Conservation (phyloP, 1,284 basidiomycete species). For the Tremellales sp. region DNA sequence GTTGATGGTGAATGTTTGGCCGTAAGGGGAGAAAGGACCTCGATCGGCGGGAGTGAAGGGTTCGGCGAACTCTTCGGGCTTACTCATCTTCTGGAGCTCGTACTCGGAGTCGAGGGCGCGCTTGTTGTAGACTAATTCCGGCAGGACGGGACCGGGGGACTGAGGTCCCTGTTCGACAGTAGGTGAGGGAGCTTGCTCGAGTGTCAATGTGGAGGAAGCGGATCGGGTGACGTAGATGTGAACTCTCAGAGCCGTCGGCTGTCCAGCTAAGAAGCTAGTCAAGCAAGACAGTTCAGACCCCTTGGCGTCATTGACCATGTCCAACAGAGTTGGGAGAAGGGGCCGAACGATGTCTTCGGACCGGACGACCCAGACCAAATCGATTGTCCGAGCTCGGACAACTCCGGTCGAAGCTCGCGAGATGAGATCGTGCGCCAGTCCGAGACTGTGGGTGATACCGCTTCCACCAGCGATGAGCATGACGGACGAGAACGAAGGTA, state of each 20-base stretch:
- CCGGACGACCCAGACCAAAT: constrained; percentile 45
- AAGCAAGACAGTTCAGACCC: constrained; percentile 28
- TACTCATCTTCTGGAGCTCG: neutral
- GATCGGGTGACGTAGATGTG: constrained; percentile 43
- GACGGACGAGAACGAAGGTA: constrained; percentile 40
- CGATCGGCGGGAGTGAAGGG: too few species aligned
- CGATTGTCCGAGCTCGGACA: constrained; percentile 41
- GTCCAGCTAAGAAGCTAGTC: constrained; percentile 15
- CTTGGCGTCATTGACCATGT: constrained; percentile 38
- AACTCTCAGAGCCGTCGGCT: constrained; percentile 35
- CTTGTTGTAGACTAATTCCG: neutral
- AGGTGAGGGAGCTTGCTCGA: neutral
- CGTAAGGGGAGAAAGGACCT: too few species aligned
- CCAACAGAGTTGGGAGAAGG: constrained; percentile 31
- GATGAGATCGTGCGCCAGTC: constrained; percentile 39
- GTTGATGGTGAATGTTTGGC: too few species aligned
- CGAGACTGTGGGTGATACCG: constrained; percentile 43
- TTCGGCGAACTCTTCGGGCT: neutral
- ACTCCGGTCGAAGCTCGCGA: constrained; percentile 32
- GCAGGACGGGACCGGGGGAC: too few species aligned
- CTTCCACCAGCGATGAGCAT: constrained; percentile 45
- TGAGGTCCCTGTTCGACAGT: neutral
- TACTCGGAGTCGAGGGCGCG: neutral
- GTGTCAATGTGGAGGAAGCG: too few species aligned
- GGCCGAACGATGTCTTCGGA: constrained; percentile 36